These are phyloP conservation scores for Triticum turgidum DNA, from an alignment of 176 grass and related monocot species.

Conservation along the genomic window DNA sequence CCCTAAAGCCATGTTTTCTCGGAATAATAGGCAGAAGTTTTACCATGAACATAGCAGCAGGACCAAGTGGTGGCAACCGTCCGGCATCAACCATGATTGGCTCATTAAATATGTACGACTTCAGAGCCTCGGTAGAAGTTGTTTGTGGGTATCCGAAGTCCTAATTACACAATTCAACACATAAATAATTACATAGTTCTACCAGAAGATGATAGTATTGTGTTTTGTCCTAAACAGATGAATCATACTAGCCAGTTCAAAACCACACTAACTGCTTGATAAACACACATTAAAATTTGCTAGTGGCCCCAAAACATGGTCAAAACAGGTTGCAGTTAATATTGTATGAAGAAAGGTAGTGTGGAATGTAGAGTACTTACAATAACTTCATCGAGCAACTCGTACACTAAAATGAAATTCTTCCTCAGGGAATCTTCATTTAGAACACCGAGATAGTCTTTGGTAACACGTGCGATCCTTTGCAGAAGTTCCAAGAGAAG, in stretches of 20 bases:
- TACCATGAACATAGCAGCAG: constrained; percentile 99
- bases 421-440: constrained; percentile 95
- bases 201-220: constrained; percentile 4
- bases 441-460: constrained; percentile 91
- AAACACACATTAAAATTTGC: background rate
- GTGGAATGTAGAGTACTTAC: constrained; percentile 46
- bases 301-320: background rate
- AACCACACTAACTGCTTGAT: constrained; percentile 12
- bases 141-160: constrained; percentile 99
- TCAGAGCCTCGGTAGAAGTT: constrained; percentile 93
- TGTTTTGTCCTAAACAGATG: constrained; percentile 9
- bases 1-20: background rate
- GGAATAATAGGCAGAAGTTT: constrained; percentile 3
- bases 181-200: constrained; percentile 20
- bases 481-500: constrained; percentile 97
- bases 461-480: constrained; percentile 97
- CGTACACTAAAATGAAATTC: constrained; percentile 96
- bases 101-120: constrained; percentile 98
- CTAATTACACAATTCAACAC: constrained; percentile 45
- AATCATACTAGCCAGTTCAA: background rate
- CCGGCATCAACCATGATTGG: constrained; percentile 94
- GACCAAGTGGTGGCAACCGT: constrained; percentile 85
- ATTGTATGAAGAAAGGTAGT: background rate
- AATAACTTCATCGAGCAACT: constrained; percentile 99
- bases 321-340: background rate